These are phyloP conservation scores for Talaromyces wortmannii DNA, from an alignment of 495 filamentous ascomycete species.

Conservation along the genomic window DNA sequence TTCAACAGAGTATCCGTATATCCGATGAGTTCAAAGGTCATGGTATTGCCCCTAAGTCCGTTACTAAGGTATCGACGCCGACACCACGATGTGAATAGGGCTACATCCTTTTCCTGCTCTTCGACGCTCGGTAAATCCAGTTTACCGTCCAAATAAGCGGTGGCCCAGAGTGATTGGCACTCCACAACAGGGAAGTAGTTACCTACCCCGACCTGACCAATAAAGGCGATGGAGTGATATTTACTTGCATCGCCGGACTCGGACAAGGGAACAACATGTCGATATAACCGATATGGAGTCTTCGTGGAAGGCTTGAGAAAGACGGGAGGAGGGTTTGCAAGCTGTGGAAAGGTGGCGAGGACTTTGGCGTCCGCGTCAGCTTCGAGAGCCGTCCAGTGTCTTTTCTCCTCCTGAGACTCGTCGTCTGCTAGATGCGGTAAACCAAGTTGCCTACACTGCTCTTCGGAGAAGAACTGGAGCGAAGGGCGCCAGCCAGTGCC, in stretches of 20 bases:
- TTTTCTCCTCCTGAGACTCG: background rate
- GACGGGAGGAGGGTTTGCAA: constrained; percentile 24
- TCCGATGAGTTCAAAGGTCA: constrained; percentile 24
- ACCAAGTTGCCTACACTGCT: constrained; percentile 14
- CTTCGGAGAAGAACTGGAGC: constrained; percentile 10
- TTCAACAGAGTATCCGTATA: constrained; percentile 24
- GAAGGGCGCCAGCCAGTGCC: constrained; percentile 27
- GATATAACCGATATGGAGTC: constrained; percentile 32
- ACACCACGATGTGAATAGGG: constrained; percentile 23
- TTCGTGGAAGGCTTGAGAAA: constrained; percentile 9
- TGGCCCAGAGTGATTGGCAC: constrained; percentile 35
- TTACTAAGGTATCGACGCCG: constrained; percentile 26
- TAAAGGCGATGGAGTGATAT: constrained; percentile 33
- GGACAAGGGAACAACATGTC: constrained; percentile 22
- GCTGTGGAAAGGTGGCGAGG: constrained; percentile 23
- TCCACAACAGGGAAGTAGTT: constrained; percentile 31
- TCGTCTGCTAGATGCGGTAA: constrained; percentile 17
- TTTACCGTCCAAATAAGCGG: constrained; percentile 30
- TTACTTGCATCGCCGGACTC: constrained; percentile 1
- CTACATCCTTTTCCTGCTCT: constrained; percentile 22
- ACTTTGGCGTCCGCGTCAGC: constrained; percentile 22
- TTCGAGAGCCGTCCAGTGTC: constrained; percentile 21
- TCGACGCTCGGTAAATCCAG: constrained; percentile 16
- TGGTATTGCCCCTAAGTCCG: constrained; percentile 26
- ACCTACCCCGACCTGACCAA: constrained; percentile 21